Percentiles rank a stretch among this genome's conserved stretches.
These are phyloP conservation scores for Fistulifera solaris DNA, from an alignment of 108 stramenopile species.

Conservation along the genomic window DNA sequence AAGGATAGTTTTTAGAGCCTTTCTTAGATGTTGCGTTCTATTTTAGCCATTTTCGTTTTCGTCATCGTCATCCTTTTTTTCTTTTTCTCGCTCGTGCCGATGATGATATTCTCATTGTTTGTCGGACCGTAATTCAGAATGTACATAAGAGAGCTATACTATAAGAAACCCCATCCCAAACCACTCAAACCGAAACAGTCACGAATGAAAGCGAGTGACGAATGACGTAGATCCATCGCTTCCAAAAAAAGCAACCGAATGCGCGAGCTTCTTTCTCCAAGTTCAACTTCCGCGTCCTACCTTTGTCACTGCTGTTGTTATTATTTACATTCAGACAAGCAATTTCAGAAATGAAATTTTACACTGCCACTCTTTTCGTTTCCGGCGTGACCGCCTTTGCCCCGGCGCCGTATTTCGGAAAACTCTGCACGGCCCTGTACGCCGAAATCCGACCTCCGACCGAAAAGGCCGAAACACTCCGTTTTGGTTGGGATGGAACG, in stretches of 20 bases:
- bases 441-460: conserved; percentile 66
- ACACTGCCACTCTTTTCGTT: too few relatives aligned
- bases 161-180: neutral
- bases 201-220: too few relatives aligned
- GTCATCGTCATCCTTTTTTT: conserved; percentile 1
- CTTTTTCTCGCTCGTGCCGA: neutral
- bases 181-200: neutral
- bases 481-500: conserved; percentile 76
- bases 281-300: too few relatives aligned
- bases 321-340: too few relatives aligned
- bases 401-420: conserved; percentile 1
- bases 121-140: neutral
- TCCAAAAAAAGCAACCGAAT: too few relatives aligned
- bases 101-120: neutral
- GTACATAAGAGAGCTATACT: neutral
- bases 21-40: too few relatives aligned
- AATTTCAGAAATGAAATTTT: too few relatives aligned
- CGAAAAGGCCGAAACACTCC: conserved; percentile 56
- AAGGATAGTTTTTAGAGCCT: too few relatives aligned
- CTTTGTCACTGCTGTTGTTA: too few relatives aligned
- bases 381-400: conserved; percentile 1
- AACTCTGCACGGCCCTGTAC: conserved; percentile 10
- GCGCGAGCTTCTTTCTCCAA: too few relatives aligned
- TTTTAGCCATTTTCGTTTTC: neutral
- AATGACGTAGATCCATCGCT: too few relatives aligned